Evolutionary conservation across 73 alveolate species (phyloP), one percentile per base, ranked within the genome.

Genomic region (Paramecium tetraurelia): DNA sequence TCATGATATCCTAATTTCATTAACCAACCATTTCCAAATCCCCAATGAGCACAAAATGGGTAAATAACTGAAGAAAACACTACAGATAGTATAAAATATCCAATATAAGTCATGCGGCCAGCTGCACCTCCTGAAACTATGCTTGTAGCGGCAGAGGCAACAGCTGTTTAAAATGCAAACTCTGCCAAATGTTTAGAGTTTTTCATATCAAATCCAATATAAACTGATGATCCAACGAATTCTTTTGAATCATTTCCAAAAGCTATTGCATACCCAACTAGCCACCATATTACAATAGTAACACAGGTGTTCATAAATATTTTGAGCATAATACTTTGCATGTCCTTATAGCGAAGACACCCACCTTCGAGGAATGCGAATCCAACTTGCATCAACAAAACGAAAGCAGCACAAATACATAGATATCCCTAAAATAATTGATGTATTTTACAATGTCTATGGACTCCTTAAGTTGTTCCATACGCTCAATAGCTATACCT

Each of bases 11-110:
- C 90, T 24, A 80, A 24, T 44, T 80, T 16, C 90, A 80, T 80
- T 21, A 80, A 63, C 90, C 90, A 80, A 2, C 90, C 76, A 21
- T 80, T 35, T 33, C 89, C 89, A 35, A 77, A 77, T 35, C 89
- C 89, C 89, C 89, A 77, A 77, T 77, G 89, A 6, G 90, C 90
- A 80, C 75, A 80, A 29, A 43, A 80, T 80, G 90, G 90, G 11
- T 80, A 80, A 3, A 43, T 24, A 24, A 80, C 70, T 12, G 76
- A 59, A 18, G 76, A 44, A 44, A 80, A 80, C 8, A 80, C 75
- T 31, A 43, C 50, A 5, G 76, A 41, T 24, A 80, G 12, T 8
- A 41, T 41, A 77, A 41, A 20, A 77, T 80, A 80, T 38, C 63
- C 90, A 20, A 22, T 24, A 12, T 80, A 41, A 3, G 76, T 80